Base-by-base conservation (phyloP, 306 rosid genomes). In the Begonia peltatifolia region DNA sequence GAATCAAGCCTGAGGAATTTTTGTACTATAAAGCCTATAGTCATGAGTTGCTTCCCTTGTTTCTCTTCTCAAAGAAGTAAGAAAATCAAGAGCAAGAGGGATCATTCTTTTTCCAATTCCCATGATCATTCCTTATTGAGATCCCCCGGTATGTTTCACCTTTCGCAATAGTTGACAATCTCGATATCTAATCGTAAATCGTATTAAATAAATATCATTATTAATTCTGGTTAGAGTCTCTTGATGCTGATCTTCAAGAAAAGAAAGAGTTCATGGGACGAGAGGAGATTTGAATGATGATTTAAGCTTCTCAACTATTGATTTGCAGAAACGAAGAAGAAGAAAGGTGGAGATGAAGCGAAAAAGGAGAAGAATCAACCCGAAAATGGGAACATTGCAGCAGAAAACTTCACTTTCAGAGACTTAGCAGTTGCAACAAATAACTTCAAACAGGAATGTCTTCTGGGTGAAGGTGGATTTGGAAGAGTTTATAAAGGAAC, bases 401-500 rank as follows among this genome's bases (percentile, higher is more conserved):
- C 97, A 50, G 76, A 80, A 56, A 58, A 15, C 64, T 89, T 76
- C 73, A 89, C 76, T 13, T 89, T 89, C 59, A 82, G 97, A 2
- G 97, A 89, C 74, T 58, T 89, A 12, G 97, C 97, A 48, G 72
- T 71, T 2, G 97, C 95, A 14, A 89, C 97, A 0, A 84, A 79
- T 74, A 89, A 89, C 67, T 89, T 89, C 67, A 68, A 93, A 0
- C 95, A 82, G 42, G 97, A 82, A 68, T 70, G 80, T 14, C 84
- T 84, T 18, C 23, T 89, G 69, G 97, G 95, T 1, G 97, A 84
- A 74, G 95, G 97, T 44, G 87, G 94, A 22, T 89, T 85, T 55
- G 97, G 97, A 20, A 84, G 93, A 71, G 97, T 89, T 44, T 89
- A 79, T 14, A 89, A 78, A 64, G 97, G 90, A 12, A 80, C 93